Conservation (phyloP, 2,329 filamentous ascomycete genomes). For the Pseudogymnoascus sp. region DNA sequence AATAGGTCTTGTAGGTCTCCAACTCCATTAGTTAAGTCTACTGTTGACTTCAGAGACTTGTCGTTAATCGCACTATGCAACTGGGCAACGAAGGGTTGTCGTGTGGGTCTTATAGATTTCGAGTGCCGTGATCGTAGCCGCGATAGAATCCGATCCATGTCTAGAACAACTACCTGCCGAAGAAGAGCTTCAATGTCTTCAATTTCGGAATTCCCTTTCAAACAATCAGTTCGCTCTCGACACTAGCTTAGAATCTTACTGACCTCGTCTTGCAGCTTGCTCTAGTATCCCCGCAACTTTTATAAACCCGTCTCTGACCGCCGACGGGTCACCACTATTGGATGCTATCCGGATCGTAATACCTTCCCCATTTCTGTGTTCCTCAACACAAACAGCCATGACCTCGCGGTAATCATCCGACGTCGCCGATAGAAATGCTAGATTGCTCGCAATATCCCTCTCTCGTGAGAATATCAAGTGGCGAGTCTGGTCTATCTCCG, state of each 20-base stretch:
- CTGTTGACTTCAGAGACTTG: constrained; percentile 9
- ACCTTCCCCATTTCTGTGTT: constrained; percentile 14
- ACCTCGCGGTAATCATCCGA: constrained; percentile 17
- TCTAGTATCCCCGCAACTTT: constrained; percentile 17
- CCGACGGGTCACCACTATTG: constrained; percentile 17
- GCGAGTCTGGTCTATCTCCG: background rate
- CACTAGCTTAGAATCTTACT: background rate
- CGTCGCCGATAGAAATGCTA: constrained; percentile 20
- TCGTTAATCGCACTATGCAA: constrained; percentile 13
- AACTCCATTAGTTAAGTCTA: background rate
- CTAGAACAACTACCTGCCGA: constrained; percentile 19
- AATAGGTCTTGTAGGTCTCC: constrained; percentile 12
- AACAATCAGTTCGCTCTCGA: background rate
- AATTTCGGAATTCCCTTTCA: constrained; percentile 13
- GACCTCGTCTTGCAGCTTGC: constrained; percentile 17
- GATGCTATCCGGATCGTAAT: constrained; percentile 20
- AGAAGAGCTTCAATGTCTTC: constrained; percentile 17
- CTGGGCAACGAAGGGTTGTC: background rate
- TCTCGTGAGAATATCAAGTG: constrained; percentile 14
- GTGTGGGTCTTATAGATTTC: too few species aligned
- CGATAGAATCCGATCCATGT: constrained; percentile 19
- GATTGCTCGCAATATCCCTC: constrained; percentile 19
- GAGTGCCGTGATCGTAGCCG: constrained; percentile 18
- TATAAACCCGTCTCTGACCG: constrained; percentile 14
- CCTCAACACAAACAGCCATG: constrained; percentile 22